phyloP scores from a whole-genome alignment of 2,329 filamentous ascomycete species.

The Aureobasidium pullulans region DNA sequence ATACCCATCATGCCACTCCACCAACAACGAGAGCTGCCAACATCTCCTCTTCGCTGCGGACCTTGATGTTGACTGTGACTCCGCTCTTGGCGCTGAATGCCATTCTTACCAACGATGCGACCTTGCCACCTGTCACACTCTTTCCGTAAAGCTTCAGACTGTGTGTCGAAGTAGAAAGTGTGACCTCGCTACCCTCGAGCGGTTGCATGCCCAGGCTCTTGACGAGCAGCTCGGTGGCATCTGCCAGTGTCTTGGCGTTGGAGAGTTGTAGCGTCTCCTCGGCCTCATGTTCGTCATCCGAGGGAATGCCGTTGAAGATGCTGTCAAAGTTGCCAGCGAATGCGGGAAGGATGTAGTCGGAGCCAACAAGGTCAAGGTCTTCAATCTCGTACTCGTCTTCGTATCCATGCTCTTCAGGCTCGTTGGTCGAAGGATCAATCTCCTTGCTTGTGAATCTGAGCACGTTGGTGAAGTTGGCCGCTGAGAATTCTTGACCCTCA shows the following conservation, averaged over 20 bases:
- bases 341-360: slow-evolving; percentile 87
- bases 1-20: slow-evolving; percentile 62
- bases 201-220: slow-evolving; percentile 85
- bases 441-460: slow-evolving; percentile 98
- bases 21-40: slow-evolving; percentile 78
- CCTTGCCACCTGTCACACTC: slow-evolving; percentile 82
- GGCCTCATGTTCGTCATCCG: slow-evolving; percentile 80
- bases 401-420: slow-evolving; percentile 86
- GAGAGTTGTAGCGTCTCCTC: slow-evolving; percentile 85
- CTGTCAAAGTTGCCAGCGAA: slow-evolving; percentile 95
- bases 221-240: slow-evolving; percentile 85
- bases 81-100: slow-evolving; percentile 87
- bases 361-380: slow-evolving; percentile 81
- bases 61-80: slow-evolving; percentile 91
- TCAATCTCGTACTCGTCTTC: slow-evolving; percentile 98
- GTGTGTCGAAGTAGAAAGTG: slow-evolving; percentile 81
- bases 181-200: slow-evolving; percentile 87
- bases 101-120: slow-evolving; percentile 84
- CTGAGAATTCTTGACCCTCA: slow-evolving; percentile 68
- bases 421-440: slow-evolving; percentile 87
- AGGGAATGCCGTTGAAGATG: slow-evolving; percentile 72
- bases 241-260: slow-evolving; percentile 87
- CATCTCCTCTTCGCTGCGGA: slow-evolving; percentile 86
- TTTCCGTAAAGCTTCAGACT: slow-evolving; percentile 94
- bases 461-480: slow-evolving; percentile 78